phyloP scores from a whole-genome alignment of 1,139 yeast genomes.

The Zygoascus sp. region DNA sequence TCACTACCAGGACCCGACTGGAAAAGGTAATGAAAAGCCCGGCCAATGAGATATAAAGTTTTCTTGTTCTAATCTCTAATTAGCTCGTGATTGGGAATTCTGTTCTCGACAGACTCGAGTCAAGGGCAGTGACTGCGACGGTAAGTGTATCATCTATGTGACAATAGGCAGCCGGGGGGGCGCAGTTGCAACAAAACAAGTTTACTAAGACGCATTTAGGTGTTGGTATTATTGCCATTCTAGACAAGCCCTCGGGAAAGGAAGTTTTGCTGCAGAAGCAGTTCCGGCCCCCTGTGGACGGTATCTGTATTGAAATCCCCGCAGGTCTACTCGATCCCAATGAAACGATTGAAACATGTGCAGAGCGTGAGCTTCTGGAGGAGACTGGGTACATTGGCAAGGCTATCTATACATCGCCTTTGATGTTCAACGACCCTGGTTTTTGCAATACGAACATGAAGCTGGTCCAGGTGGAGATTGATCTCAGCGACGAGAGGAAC shows the following conservation, averaged over 20 bases:
- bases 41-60: not conserved
- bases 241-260: slow-evolving; percentile 49
- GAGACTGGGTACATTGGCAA: slow-evolving; percentile 88
- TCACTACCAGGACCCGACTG: slow-evolving; percentile 45
- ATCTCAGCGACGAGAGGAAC: slow-evolving; percentile 61
- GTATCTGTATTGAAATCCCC: slow-evolving; percentile 87
- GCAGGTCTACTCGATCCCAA: slow-evolving; percentile 90
- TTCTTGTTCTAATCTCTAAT: slow-evolving; percentile 11
- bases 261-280: slow-evolving; percentile 77
- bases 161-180: not conserved
- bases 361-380: slow-evolving; percentile 79
- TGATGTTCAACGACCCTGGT: slow-evolving; percentile 80
- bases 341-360: slow-evolving; percentile 74
- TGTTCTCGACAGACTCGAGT: slow-evolving; percentile 80
- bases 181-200: not conserved
- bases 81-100: slow-evolving; percentile 78
- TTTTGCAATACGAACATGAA: slow-evolving; percentile 86
- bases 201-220: slow-evolving; percentile 19
- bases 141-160: slow-evolving; percentile 31
- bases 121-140: slow-evolving; percentile 64
- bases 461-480: slow-evolving; percentile 74
- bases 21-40: slow-evolving; percentile 20
- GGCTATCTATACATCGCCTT: slow-evolving; percentile 48
- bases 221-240: slow-evolving; percentile 76
- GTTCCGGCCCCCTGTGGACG: slow-evolving; percentile 86